Conservation (phyloP, 192 early-diverging fungal species). For the Gigaspora rosea region DNA sequence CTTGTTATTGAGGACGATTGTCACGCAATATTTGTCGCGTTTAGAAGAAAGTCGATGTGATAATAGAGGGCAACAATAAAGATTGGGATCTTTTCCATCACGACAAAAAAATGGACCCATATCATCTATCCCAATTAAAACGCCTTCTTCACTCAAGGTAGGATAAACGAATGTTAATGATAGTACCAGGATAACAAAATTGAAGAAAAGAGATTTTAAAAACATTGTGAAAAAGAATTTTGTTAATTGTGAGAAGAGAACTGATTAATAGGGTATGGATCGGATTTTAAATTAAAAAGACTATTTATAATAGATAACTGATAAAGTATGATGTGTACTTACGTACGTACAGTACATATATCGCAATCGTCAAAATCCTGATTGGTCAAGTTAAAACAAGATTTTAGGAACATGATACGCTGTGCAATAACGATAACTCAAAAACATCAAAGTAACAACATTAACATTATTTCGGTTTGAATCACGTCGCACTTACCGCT, state of each 20-base stretch:
- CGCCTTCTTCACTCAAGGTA: background rate
- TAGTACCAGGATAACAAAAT: background rate
- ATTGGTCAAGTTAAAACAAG: too few relatives aligned
- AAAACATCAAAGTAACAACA: too few relatives aligned
- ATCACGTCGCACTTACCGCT: too few relatives aligned
- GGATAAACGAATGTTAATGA: background rate
- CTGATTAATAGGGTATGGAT: background rate
- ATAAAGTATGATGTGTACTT: too few relatives aligned
- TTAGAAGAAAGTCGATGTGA: background rate
- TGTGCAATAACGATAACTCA: too few relatives aligned
- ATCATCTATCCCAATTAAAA: background rate
- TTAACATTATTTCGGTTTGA: too few relatives aligned
- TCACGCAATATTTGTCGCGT: background rate
- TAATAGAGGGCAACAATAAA: background rate
- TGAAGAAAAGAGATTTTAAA: background rate
- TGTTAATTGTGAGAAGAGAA: background rate
- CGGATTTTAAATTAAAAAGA: too few relatives aligned
- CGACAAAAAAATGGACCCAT: background rate
- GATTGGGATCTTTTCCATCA: background rate
- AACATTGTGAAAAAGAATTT: background rate
- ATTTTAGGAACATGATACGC: too few relatives aligned
- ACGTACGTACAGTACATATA: too few relatives aligned
- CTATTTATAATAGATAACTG: too few relatives aligned
- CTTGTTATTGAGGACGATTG: slow-evolving; percentile 10
- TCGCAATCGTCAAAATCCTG: too few relatives aligned